Evolutionary conservation across 2,329 filamentous ascomycete species (phyloP).

Genomic region (Drechslerella dactyloides): DNA sequence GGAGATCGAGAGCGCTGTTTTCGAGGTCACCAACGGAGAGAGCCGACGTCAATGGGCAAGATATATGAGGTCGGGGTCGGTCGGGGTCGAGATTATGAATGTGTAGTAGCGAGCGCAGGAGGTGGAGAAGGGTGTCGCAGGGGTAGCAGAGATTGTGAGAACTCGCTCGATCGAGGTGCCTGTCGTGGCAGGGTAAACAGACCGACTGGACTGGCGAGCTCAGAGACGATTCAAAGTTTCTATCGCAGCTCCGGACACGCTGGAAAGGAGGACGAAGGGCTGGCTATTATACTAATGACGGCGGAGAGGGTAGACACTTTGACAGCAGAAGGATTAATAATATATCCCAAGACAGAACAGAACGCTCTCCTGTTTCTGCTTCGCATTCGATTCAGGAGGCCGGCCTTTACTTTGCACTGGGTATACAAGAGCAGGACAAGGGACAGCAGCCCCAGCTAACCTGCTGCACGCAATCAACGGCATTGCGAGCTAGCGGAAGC

Average conservation of each 20-base stretch:
- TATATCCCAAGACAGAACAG: neutral
- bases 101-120: constrained; percentile 36
- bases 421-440: neutral
- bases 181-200: constrained; percentile 9
- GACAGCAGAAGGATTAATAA: neutral
- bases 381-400: neutral
- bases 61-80: constrained; percentile 1
- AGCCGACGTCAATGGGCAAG: neutral
- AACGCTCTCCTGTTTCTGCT: neutral
- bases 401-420: neutral
- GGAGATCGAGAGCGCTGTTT: neutral
- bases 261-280: neutral
- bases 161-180: constrained; percentile 14
- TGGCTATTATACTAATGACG: too few relatives aligned
- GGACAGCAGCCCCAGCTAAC: neutral
- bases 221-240: neutral
- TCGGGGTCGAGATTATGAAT: neutral
- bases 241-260: neutral
- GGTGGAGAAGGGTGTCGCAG: constrained; percentile 22
- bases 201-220: neutral
- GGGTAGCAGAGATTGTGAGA: constrained; percentile 15
- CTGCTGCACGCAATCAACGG: too few relatives aligned
- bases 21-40: neutral
- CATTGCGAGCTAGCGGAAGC: neutral
- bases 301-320: neutral